phyloP scores from a whole-genome alignment of 306 rosid genomes.

The Nissolia schottii region DNA sequence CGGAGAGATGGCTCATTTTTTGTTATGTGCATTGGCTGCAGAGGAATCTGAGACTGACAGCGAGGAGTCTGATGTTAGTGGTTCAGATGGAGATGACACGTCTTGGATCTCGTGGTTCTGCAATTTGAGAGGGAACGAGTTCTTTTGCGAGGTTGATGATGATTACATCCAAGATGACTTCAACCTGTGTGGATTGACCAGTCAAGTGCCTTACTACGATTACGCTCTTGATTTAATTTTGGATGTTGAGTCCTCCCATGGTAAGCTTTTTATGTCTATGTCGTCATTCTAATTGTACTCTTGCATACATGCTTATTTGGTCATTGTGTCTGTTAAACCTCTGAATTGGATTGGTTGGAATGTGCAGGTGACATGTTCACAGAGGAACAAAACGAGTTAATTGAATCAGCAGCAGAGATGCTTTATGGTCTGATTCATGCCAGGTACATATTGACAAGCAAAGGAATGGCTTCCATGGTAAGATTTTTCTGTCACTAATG shows the following conservation, averaged over 20 bases:
- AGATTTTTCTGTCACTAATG: neutral
- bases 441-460: conserved; percentile 84
- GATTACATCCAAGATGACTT: conserved; percentile 96
- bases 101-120: conserved; percentile 99
- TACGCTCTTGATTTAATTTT: conserved; percentile 95
- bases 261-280: conserved; percentile 34
- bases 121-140: conserved; percentile 95
- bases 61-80: conserved; percentile 97
- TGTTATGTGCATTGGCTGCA: conserved; percentile 37
- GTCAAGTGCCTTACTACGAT: conserved; percentile 99
- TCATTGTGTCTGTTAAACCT: neutral
- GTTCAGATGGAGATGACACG: conserved; percentile 95
- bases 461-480: conserved; percentile 97
- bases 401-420: conserved; percentile 99
- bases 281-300: neutral
- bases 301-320: neutral
- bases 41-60: conserved; percentile 98
- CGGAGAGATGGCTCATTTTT: conserved; percentile 11
- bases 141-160: conserved; percentile 96
- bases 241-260: conserved; percentile 98
- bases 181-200: conserved; percentile 92
- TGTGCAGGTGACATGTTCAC: conserved; percentile 87
- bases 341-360: conserved; percentile 16
- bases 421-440: conserved; percentile 97
- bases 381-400: conserved; percentile 93